phyloP scores from a whole-genome alignment of 1,139 yeast genomes.

The Saccharomyces hybrid region DNA sequence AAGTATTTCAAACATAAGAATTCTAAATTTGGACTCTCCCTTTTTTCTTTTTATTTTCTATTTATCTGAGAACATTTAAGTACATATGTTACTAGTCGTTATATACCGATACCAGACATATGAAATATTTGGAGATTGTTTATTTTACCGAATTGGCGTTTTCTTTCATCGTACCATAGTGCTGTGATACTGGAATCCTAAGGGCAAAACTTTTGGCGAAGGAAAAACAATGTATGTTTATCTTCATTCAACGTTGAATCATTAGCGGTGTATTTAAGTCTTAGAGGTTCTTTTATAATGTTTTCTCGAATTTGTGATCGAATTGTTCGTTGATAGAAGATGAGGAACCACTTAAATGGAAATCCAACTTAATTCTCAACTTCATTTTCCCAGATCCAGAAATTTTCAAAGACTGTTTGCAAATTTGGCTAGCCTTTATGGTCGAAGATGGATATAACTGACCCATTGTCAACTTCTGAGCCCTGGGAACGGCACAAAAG shows the following conservation, averaged over 20 bases:
- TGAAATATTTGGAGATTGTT: not conserved
- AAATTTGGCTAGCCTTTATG: constrained; percentile 37
- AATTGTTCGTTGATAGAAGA: constrained; percentile 51
- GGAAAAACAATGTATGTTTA: too few species aligned
- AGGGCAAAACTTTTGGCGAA: too few species aligned
- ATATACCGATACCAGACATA: not conserved
- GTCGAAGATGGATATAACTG: constrained; percentile 51
- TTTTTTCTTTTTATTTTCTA: not conserved
- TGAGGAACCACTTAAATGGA: constrained; percentile 37
- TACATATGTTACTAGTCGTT: not conserved
- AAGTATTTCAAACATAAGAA: not conserved
- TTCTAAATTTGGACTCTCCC: not conserved
- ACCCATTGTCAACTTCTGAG: constrained; percentile 71
- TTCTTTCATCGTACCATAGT: too few species aligned
- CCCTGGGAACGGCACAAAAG: constrained; percentile 86
- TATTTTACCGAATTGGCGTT: too few species aligned
- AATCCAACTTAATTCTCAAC: constrained; percentile 68
- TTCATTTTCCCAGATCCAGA: constrained; percentile 66
- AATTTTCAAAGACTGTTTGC: constrained; percentile 61
- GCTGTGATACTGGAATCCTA: too few species aligned
- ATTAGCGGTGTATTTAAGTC: too few species aligned
- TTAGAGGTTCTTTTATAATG: constrained; percentile 17
- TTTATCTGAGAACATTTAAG: not conserved
- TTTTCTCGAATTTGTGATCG: constrained; percentile 41
- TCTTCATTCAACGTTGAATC: too few species aligned